Evolutionary conservation across 2,329 filamentous ascomycete species (phyloP).

Genomic region (Conoideocrella luteorostrata): DNA sequence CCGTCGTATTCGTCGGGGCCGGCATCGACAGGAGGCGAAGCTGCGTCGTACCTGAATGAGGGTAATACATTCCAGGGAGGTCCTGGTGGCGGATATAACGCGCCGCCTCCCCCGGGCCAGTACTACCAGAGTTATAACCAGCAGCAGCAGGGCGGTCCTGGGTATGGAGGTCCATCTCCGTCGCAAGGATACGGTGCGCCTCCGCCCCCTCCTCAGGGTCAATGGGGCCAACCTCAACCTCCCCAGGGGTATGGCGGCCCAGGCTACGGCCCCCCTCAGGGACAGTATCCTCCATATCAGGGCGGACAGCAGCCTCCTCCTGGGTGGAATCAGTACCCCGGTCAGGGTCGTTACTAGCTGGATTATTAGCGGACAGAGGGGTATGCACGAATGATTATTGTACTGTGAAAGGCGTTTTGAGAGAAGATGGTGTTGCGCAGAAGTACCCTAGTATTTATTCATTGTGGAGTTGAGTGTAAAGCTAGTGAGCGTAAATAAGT

Average conservation of each 20-base stretch:
- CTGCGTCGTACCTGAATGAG: slow-evolving; percentile 22
- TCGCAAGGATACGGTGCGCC: slow-evolving; percentile 15
- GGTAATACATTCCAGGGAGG: slow-evolving; percentile 15
- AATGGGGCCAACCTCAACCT: slow-evolving; percentile 12
- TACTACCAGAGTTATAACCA: slow-evolving; percentile 27
- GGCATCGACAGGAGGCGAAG: slow-evolving; percentile 27
- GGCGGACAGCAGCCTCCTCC: slow-evolving; percentile 21
- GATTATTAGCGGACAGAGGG: not conserved
- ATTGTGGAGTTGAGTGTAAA: too few species aligned
- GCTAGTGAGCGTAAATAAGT: not conserved
- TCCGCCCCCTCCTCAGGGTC: slow-evolving; percentile 12
- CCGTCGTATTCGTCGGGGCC: slow-evolving; percentile 22
- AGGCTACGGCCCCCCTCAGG: slow-evolving; percentile 17
- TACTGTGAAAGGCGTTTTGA: too few species aligned
- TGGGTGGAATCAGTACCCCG: slow-evolving; percentile 31
- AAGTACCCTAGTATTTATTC: too few species aligned
- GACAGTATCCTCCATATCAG: slow-evolving; percentile 18
- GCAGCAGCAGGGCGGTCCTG: slow-evolving; percentile 7
- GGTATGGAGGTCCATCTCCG: slow-evolving; percentile 15
- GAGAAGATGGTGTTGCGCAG: too few species aligned
- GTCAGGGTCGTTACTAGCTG: slow-evolving; percentile 21
- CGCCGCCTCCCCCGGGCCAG: slow-evolving; percentile 26
- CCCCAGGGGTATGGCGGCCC: slow-evolving; percentile 15
- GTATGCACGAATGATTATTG: too few species aligned
- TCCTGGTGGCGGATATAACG: slow-evolving; percentile 20